A percentile compares a stretch with the other conserved stretches of the same genome.
phyloP scores from a whole-genome alignment of 2,329 filamentous ascomycete species.

The Botrytis sinoallii region DNA sequence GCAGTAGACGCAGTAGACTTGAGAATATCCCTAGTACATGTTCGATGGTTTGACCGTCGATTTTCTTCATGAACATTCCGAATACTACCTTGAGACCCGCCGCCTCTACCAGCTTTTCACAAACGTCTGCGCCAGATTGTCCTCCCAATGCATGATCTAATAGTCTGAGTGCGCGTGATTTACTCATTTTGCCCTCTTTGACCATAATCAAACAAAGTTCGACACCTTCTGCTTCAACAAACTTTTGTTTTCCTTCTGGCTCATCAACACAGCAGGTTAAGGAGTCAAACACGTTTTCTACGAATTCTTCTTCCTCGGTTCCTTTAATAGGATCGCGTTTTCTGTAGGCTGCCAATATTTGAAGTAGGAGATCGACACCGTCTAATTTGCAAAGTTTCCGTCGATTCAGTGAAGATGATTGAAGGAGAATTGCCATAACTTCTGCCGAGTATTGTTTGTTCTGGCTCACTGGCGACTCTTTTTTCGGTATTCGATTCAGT shows the following conservation, averaged over 20 bases:
- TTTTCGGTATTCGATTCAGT: conserved; percentile 65
- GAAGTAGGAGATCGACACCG: conserved; percentile 75
- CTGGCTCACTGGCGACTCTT: conserved; percentile 69
- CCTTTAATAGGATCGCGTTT: conserved; percentile 82
- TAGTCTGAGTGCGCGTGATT: conserved; percentile 71
- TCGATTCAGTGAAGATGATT: conserved; percentile 67
- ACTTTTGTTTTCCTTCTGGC: conserved; percentile 69
- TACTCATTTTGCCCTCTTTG: conserved; percentile 81
- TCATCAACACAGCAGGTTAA: conserved; percentile 79
- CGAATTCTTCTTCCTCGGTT: conserved; percentile 88
- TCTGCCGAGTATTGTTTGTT: conserved; percentile 97
- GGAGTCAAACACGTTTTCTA: conserved; percentile 89
- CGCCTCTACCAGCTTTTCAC: conserved; percentile 73
- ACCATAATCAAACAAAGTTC: conserved; percentile 92
- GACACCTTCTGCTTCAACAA: conserved; percentile 85
- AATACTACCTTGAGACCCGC: conserved; percentile 84
- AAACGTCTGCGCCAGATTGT: conserved; percentile 57
- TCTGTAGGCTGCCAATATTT: conserved; percentile 80
- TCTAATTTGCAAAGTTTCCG: conserved; percentile 61
- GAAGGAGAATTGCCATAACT: conserved; percentile 82
- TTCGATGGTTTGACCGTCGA: conserved; percentile 65
- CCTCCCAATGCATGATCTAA: conserved; percentile 78
- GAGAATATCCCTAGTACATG: conserved; percentile 84
- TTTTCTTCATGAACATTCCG: conserved; percentile 81
- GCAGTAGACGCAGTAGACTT: conserved; percentile 74